Evolutionary conservation across 2,329 filamentous ascomycete genomes (phyloP).

Genomic region (Amylocarpus encephaloides): DNA sequence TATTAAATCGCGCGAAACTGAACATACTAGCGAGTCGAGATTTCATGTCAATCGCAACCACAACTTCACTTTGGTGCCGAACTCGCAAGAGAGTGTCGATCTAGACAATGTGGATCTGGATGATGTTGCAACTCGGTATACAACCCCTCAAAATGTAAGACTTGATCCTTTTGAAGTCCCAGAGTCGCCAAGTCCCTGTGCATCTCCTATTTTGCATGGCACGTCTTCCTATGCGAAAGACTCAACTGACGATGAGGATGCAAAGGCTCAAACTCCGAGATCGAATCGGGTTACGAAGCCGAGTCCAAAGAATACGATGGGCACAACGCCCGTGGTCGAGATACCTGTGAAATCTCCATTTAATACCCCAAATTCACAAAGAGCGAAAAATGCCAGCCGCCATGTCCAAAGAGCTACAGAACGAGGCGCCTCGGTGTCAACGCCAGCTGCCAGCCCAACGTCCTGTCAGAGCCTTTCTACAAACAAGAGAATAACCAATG

Average conservation of each 20-base stretch:
- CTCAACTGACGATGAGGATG: constrained; percentile 16
- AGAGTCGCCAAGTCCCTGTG: constrained; percentile 18
- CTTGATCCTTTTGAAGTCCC: constrained; percentile 14
- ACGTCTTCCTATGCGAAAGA: constrained; percentile 3
- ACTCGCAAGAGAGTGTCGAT: constrained; percentile 23
- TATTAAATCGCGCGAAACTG: constrained; percentile 26
- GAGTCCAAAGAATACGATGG: constrained; percentile 2
- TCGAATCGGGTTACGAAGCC: constrained; percentile 3
- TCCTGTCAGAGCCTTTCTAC: constrained; percentile 2
- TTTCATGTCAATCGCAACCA: background rate
- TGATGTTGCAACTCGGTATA: background rate
- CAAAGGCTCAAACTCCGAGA: constrained; percentile 13
- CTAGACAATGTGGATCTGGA: constrained; percentile 8
- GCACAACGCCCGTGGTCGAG: constrained; percentile 14
- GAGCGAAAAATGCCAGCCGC: constrained; percentile 23
- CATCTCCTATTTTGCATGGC: constrained; percentile 11
- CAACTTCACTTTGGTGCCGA: constrained; percentile 18
- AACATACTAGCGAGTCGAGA: background rate
- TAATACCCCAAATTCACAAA: constrained; percentile 3
- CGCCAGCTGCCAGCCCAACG: constrained; percentile 25
- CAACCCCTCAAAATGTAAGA: constrained; percentile 21
- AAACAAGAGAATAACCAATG: background rate
- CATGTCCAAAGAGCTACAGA: constrained; percentile 23
- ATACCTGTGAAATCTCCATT: constrained; percentile 9
- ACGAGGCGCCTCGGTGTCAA: constrained; percentile 24